Evolutionary conservation across 2,329 filamentous ascomycete genomes (phyloP).

Genomic region (Blumeriella jaapii): DNA sequence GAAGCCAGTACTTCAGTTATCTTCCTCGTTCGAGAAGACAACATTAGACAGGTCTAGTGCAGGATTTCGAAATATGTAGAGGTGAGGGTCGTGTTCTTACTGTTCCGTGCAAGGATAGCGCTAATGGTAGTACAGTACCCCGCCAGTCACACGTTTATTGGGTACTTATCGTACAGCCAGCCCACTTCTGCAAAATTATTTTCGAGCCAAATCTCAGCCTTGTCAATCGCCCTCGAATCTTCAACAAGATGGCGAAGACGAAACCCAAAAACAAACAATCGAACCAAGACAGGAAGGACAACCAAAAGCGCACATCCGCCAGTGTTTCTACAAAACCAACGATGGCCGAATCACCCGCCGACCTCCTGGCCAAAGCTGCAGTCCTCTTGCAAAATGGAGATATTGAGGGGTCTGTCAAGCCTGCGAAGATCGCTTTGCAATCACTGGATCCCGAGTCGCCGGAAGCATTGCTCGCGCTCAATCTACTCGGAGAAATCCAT

Average conservation of each 20-base stretch:
- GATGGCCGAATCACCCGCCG: conserved; percentile 12
- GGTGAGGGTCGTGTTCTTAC: no score
- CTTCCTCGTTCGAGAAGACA: no score
- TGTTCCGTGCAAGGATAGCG: no score
- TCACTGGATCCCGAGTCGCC: conserved; percentile 17
- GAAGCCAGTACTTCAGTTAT: no score
- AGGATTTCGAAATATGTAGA: no score
- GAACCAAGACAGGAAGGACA: conserved; percentile 22
- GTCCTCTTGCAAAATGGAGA: conserved; percentile 25
- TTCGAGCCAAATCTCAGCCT: background rate
- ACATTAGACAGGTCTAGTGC: no score
- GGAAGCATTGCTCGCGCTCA: conserved; percentile 25
- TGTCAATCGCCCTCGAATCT: background rate
- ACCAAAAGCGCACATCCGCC: conserved; percentile 20
- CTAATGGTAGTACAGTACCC: no score
- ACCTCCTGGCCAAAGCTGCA: conserved; percentile 23
- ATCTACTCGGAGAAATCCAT: conserved; percentile 29
- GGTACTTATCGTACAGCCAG: no score
- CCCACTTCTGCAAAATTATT: conserved; percentile 4
- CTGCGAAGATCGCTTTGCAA: conserved; percentile 23
- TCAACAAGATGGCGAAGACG: conserved; percentile 25
- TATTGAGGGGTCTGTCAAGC: conserved; percentile 21
- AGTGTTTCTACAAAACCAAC: conserved; percentile 15
- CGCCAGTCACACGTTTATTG: background rate
- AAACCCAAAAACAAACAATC: conserved; percentile 25